phyloP scores from a whole-genome alignment of 2,329 filamentous ascomycete genomes.

The Paecilomyces variotii region DNA sequence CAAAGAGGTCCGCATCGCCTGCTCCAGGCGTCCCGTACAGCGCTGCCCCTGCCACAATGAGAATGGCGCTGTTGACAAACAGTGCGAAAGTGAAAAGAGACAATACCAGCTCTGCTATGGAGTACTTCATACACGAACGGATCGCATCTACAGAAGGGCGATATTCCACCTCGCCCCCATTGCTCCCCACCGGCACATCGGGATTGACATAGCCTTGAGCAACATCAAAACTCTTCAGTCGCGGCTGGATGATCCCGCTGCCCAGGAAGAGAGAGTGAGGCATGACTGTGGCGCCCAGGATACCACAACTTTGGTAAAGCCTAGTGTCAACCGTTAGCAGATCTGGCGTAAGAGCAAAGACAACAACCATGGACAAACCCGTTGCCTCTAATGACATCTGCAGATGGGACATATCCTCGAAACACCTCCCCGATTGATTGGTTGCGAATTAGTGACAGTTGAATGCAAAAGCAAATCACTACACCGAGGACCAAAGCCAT shows the following conservation, averaged over 20 bases:
- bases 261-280: constrained; percentile 53
- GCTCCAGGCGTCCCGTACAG: constrained; percentile 58
- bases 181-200: constrained; percentile 20
- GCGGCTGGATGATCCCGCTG: constrained; percentile 48
- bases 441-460: constrained; percentile 45
- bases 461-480: constrained; percentile 50
- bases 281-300: constrained; percentile 50
- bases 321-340: constrained; percentile 17
- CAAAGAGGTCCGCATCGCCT: constrained; percentile 67
- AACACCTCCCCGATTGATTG: constrained; percentile 47
- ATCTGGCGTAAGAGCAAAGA: neutral
- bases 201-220: constrained; percentile 29
- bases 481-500: constrained; percentile 48
- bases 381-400: constrained; percentile 43
- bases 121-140: constrained; percentile 63
- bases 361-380: constrained; percentile 30
- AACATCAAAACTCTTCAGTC: constrained; percentile 42
- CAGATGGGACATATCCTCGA: constrained; percentile 47
- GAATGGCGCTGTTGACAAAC: constrained; percentile 75
- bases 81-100: constrained; percentile 76
- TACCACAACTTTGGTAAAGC: constrained; percentile 47
- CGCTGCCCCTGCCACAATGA: constrained; percentile 72
- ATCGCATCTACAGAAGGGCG: constrained; percentile 66
- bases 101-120: constrained; percentile 60
- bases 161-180: constrained; percentile 52